Evolutionary conservation across 208 protist genomes (phyloP), one percentile per base, ranked within the genome.

Genomic region (Crithidia sp.): DNA sequence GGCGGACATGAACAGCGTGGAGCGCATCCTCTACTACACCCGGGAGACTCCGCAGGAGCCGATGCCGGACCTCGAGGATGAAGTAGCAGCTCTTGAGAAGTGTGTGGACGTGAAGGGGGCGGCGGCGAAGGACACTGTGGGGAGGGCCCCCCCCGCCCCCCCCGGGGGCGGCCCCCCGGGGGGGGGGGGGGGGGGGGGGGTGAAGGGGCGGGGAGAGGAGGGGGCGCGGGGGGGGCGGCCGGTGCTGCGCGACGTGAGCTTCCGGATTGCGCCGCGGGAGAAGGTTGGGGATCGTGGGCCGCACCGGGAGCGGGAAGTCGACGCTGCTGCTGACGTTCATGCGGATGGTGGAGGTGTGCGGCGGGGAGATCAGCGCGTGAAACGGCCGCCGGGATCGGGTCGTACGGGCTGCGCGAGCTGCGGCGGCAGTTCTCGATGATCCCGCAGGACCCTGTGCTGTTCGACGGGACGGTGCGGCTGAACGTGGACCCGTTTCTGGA

Each of bases 221-320:
- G n/a, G n/a, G n/a, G n/a, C n/a, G n/a, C n/a, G n/a, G n/a, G n/a
- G n/a, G n/a, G n/a, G n/a, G n/a, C n/a, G n/a, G n/a, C n/a, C n/a
- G n/a, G 71, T 75, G 14, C 28, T 28, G 28, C 28, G 28, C 28
- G 28, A 28, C 28, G 28, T 28, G 28, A 28, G 28, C 28, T 28
- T 28, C 28, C 28, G 28, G 28, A 86, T 98, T 28, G 53, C 55
- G 44, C 68, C 75, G 39, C 71, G 88, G 10, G 70, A 97, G 76
- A 97, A 97, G 79, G 83, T 96, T 96, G 2, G 86, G 80, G 14
- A 67, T 98, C 39, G 87, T 95, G 36, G 94, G 94, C 36, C 81
- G 86, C 58, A 95, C 93, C n/a, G 94, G 94, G 14, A 86, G 79
- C 60, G 93, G 93, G 45, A 97, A 97, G 85, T 91, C 88, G 54